Base-by-base conservation (phyloP, 495 filamentous ascomycete species). In the Aspergillus avenaceus region DNA sequence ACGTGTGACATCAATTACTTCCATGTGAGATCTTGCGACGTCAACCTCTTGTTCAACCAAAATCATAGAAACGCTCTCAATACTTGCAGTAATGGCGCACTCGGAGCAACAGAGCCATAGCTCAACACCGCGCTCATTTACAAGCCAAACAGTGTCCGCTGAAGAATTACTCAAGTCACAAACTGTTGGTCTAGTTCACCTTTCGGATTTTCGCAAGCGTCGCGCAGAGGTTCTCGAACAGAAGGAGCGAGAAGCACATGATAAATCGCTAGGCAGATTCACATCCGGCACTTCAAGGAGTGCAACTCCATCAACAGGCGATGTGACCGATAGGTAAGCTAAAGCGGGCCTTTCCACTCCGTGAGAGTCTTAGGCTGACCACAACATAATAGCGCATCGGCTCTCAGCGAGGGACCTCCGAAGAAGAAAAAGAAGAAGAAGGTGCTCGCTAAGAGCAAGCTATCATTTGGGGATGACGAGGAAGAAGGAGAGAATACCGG, bases 201-300 rank as follows among this genome's bases (percentile, higher is more conserved):
- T 97, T 32, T 87, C 84, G 56, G 93, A 97, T 64, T 98, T 97
- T 73, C 91, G 93, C 67, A 97, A 98, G 70, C 85, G 93, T 31
- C 90, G 93, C 66, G 92, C 91, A 55, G 90, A 98, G 67, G 89
- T 91, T 23, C 74, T 95, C 25, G 93, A 97, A 67, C 88, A 90
- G 62, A 92, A 91, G 62, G 87, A 91, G 57, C 80, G 87, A 49
- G 90, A 93, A 63, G 86, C 85, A 3, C 83, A 89, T 56, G 79
- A 82, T 32, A 73, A 77, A 50, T 66, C 78, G n/a, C 58, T 76
- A 1, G 78, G 78, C 9, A 67, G 75, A 59, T 61, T 77, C 46
- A 68, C 72, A 56, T 64, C 74, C 46, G 71, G 67, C 56, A 73
- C 71, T 50, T 72, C 76, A 45, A 71, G 69, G 53, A 74, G 72